These are phyloP conservation scores for Annulohypoxylon moriforme DNA, from an alignment of 495 filamentous ascomycete genomes.

Conservation along the genomic window DNA sequence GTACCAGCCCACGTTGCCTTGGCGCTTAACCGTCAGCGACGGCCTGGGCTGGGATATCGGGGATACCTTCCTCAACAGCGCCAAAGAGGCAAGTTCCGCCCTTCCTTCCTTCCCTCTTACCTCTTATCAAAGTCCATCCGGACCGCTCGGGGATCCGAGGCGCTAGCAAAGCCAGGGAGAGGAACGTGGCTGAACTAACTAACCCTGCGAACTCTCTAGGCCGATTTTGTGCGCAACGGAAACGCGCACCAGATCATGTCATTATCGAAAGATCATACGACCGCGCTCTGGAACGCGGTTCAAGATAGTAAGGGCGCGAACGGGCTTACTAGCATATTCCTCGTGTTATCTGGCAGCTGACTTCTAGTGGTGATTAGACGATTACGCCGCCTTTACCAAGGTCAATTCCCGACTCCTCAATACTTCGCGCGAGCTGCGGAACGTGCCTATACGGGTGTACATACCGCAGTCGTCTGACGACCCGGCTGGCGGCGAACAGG, in stretches of 20 bases:
- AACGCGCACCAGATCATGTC: slow-evolving; percentile 94
- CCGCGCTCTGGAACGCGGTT: slow-evolving; percentile 85
- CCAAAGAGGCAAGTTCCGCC: slow-evolving; percentile 76
- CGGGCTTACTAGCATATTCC: background rate
- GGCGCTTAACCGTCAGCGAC: slow-evolving; percentile 73
- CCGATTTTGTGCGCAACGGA: slow-evolving; percentile 90
- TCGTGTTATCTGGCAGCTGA: background rate
- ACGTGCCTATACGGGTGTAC: slow-evolving; percentile 89
- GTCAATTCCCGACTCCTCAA: slow-evolving; percentile 85
- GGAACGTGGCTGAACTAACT: slow-evolving; percentile 8
- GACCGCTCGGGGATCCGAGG: background rate
- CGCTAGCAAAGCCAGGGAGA: slow-evolving; percentile 10
- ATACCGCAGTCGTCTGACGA: slow-evolving; percentile 74
- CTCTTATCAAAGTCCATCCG: background rate
- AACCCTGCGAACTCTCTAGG: slow-evolving; percentile 55
- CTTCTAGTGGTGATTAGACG: slow-evolving; percentile 67
- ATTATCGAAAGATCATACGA: slow-evolving; percentile 87
- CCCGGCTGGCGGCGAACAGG: slow-evolving; percentile 49
- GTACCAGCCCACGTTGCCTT: slow-evolving; percentile 73
- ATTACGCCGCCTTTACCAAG: slow-evolving; percentile 75
- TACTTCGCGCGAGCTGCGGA: slow-evolving; percentile 75
- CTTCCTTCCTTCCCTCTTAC: slow-evolving; percentile 4
- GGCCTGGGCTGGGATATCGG: slow-evolving; percentile 77
- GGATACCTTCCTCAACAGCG: slow-evolving; percentile 92
- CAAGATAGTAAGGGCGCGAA: slow-evolving; percentile 73